A percentile compares a stretch with the other conserved stretches of the same genome.
Evolutionary conservation across 129 eudicot species (phyloP).

Genomic region (Centrapalus pauciflorus): DNA sequence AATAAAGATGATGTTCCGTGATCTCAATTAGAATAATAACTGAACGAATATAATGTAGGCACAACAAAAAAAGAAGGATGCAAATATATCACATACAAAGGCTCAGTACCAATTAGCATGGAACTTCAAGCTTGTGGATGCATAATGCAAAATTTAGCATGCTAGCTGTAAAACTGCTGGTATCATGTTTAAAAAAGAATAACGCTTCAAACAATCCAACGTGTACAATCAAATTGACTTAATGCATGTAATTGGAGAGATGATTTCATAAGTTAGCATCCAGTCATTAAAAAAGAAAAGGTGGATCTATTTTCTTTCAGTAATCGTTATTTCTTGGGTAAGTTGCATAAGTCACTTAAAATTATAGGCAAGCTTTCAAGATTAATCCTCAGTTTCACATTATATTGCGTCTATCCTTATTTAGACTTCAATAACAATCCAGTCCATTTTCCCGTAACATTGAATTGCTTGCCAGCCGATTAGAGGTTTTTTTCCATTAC

Average conservation of each 20-base stretch:
- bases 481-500: too few relatives aligned
- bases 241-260: not conserved
- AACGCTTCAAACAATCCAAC: not conserved
- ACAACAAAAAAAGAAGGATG: not conserved
- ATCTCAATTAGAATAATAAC: slow-evolving; percentile 15
- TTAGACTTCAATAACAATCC: too few relatives aligned
- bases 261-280: not conserved
- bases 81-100: not conserved
- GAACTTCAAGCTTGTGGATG: not conserved
- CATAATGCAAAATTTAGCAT: not conserved
- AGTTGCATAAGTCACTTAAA: not conserved
- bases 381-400: too few relatives aligned
- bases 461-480: too few relatives aligned
- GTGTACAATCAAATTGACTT: not conserved
- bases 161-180: not conserved
- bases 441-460: too few relatives aligned
- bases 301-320: too few relatives aligned
- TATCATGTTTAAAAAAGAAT: not conserved
- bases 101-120: not conserved
- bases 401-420: too few relatives aligned
- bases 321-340: not conserved
- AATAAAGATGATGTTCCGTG: slow-evolving; percentile 81
- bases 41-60: not conserved
- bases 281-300: not conserved
- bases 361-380: too few relatives aligned